Evolutionary conservation across 805 yeast species (phyloP), one percentile per base, ranked within the genome.

Genomic region (Candida taoyuanica): DNA sequence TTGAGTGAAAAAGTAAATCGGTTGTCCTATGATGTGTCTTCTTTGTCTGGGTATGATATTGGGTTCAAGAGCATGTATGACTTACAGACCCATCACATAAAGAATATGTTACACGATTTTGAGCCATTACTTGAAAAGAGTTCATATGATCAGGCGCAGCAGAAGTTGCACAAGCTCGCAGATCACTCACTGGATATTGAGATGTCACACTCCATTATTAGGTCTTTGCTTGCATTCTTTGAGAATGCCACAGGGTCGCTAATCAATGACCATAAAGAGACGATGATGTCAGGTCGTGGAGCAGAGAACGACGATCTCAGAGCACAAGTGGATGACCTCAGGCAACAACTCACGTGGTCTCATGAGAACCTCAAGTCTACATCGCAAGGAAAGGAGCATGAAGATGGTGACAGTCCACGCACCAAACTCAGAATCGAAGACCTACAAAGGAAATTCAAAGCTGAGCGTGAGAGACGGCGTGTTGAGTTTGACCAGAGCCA

Each of bases 401-500:
- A 29, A 30, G 48, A 39, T 46, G 48, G 38, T 46, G 31, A 39
- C 13, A 48, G 53, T 21, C 71, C 73, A 14, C 59, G 73, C 23
- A 57, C 70, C 32, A 66, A 64, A 39, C 48, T 78, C 32, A 64
- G 87, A 38, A 62, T 81, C 13, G 79, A 76, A 17, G 87, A 80
- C 47, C 56, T 84, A 30, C 74, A 76, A 29, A 74, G 67, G 44
- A 67, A 81, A 50, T 80, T 85, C 81, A 77, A 78, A 49, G 68
- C 78, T 5, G 89, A 84, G 45, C 65, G 87, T 43, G 93, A 83
- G 55, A 73, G 83, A 15, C 60, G 88, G 21, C 73, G 73, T 16
- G 66, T 77, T 39, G 89, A 83, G 47, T 67, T 69, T 37, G 68
- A 68, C 26, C 79, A 80, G 26, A 75, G 83, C 3, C 66, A 70